Evolutionary conservation across 2,329 filamentous ascomycete genomes (phyloP), one percentile per base, ranked within the genome.

Genomic region (Amesomyces nigricolor): DNA sequence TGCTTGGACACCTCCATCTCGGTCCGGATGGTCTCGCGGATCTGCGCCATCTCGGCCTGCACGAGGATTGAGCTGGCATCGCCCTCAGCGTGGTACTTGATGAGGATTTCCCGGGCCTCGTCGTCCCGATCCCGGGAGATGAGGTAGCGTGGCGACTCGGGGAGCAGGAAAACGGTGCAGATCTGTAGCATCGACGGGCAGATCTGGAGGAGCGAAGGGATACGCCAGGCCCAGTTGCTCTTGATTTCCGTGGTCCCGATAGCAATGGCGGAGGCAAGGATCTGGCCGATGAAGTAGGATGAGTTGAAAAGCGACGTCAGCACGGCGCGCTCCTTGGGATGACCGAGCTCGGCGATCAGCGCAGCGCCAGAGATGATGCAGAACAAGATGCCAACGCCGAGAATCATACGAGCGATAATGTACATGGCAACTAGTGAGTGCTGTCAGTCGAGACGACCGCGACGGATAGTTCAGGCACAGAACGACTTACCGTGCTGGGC

Each of bases 271-370:
- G 78, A 75, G 2, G 78, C 74, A 3, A 72, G 51, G 49, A 81
- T 77, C 49, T 73, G 70, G 4, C 79, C 79, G 43, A 82, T 67
- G 59, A 81, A 75, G 63, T 80, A 83, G 10, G 77, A 78, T 67
- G 71, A 76, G 63, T 84, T 84, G 72, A 84, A 84, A 4, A 83
- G 72, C 9, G 79, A 82, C 1, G 80, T 84, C 53, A 84, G 59
- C 40, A 81, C 72, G 0, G 80, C 73, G 52, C 81, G 78, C 65
- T 84, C 81, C 67, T 82, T 83, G 6, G 81, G 80, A 64, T 84
- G 78, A 2, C 75, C 77, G 10, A 85, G 70, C 65, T 85, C 82
- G 63, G 79, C 81, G 32, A 85, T 79, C 47, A 84, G 68, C 6
- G 79, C 74, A 1, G 81, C 81, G 5, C 77, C 81, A 6, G 78